Percentiles rank a stretch among this genome's conserved stretches.
Conservation (phyloP, 148 eudicot genomes). For the Salicornia ramosissima region DNA sequence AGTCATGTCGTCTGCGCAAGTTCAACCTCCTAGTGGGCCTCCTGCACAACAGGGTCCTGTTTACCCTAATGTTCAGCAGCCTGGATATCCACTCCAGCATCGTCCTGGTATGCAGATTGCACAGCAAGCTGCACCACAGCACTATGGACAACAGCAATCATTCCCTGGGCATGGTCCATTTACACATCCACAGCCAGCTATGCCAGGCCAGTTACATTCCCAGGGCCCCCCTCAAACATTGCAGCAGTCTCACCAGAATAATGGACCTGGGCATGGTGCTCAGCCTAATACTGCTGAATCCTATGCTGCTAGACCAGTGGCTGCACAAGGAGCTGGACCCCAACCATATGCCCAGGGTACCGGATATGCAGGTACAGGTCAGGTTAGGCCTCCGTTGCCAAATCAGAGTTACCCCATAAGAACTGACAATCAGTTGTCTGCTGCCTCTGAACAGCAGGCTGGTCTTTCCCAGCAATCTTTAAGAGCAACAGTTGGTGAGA, state of each 20-base stretch:
- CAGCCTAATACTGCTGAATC: constrained; percentile 49
- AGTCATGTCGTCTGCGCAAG: constrained; percentile 41
- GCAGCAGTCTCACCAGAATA: constrained; percentile 35
- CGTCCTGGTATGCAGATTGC: constrained; percentile 53
- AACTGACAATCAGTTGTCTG: constrained; percentile 26
- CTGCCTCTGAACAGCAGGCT: constrained; percentile 30
- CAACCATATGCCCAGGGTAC: constrained; percentile 41
- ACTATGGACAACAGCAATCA: constrained; percentile 51
- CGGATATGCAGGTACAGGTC: constrained; percentile 40
- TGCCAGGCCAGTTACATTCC: constrained; percentile 39
- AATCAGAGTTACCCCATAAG: constrained; percentile 40
- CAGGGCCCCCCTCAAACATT: constrained; percentile 38
- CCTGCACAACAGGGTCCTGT: constrained; percentile 38
- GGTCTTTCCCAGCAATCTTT: constrained; percentile 32
- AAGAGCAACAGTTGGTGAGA: constrained; percentile 29
- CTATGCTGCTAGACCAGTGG: constrained; percentile 42
- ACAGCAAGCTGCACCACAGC: constrained; percentile 50
- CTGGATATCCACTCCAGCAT: constrained; percentile 46
- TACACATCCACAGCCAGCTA: constrained; percentile 32
- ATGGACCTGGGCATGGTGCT: constrained; percentile 29
- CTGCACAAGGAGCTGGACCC: constrained; percentile 40
- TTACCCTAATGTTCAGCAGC: constrained; percentile 50
- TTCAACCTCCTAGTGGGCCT: constrained; percentile 40
- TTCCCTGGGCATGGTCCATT: constrained; percentile 40
- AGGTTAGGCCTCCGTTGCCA: constrained; percentile 43